Evolutionary conservation across 805 yeast species (phyloP).

Genomic region (Yarrowia porcina): DNA sequence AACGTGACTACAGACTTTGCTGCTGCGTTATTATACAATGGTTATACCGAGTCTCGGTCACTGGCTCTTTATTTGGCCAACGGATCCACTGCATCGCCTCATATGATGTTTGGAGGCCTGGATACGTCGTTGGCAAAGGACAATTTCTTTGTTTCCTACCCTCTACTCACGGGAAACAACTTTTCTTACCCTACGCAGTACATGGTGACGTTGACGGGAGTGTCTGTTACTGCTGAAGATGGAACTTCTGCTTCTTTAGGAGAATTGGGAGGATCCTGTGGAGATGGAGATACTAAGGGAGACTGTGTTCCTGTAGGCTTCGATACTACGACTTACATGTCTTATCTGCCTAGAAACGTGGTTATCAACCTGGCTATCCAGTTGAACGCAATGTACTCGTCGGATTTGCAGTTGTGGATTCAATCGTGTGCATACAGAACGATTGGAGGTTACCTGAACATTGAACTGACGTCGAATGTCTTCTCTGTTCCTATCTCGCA

Average conservation of each 20-base stretch:
- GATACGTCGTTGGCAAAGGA: slow-evolving; percentile 12
- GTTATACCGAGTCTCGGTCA: slow-evolving; percentile 20
- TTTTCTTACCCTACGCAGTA: slow-evolving; percentile 16
- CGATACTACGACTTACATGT: slow-evolving; percentile 29
- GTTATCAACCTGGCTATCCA: slow-evolving; percentile 33
- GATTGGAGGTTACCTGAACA: slow-evolving; percentile 29
- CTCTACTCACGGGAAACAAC: slow-evolving; percentile 13
- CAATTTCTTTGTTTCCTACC: slow-evolving; percentile 21
- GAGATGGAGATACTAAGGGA: background rate
- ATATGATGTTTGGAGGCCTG: slow-evolving; percentile 22
- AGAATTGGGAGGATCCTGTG: background rate
- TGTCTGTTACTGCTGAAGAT: slow-evolving; percentile 2
- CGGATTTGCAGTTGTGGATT: slow-evolving; percentile 30
- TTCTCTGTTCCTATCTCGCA: slow-evolving; percentile 30
- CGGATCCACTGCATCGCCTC: slow-evolving; percentile 16
- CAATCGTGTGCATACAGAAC: slow-evolving; percentile 31
- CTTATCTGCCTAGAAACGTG: slow-evolving; percentile 31
- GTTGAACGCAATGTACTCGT: slow-evolving; percentile 31
- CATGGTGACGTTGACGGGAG: slow-evolving; percentile 12
- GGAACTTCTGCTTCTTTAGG: slow-evolving; percentile 8
- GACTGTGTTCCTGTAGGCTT: slow-evolving; percentile 30
- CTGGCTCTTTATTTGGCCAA: slow-evolving; percentile 13
- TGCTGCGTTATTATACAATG: background rate
- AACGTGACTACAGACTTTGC: slow-evolving; percentile 14
- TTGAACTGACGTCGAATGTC: slow-evolving; percentile 29